Percentiles rank a stretch among this genome's conserved stretches.
phyloP scores from a whole-genome alignment of 129 eudicot genomes.

The Tagetes patula region DNA sequence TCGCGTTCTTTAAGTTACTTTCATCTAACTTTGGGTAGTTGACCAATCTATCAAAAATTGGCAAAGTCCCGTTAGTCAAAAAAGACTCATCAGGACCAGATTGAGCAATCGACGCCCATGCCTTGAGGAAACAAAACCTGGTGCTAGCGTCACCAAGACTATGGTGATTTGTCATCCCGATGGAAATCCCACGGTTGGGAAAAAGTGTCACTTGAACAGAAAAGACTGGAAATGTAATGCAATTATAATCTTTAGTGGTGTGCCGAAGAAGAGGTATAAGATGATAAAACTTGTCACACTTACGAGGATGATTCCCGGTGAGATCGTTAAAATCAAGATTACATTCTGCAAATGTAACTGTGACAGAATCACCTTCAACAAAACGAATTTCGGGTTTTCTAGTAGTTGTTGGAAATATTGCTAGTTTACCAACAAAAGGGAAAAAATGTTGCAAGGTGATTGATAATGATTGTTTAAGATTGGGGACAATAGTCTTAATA shows the following conservation, averaged over 20 bases:
- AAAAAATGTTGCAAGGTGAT: neutral
- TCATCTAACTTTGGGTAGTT: neutral
- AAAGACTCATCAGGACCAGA: neutral
- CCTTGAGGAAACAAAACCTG: neutral
- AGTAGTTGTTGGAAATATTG: neutral
- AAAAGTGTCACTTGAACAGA: neutral
- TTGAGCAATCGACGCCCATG: neutral
- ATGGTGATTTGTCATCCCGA: neutral
- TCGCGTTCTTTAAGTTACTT: neutral
- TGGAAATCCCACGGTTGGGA: neutral
- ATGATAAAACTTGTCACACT: slow-evolving; percentile 5
- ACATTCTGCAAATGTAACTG: neutral
- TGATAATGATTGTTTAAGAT: neutral
- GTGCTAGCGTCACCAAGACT: slow-evolving; percentile 5
- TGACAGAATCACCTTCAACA: neutral
- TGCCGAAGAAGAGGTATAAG: slow-evolving; percentile 1
- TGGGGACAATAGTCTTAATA: neutral
- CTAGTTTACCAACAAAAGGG: neutral
- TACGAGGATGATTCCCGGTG: neutral
- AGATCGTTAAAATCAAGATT: neutral
- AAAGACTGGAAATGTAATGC: neutral
- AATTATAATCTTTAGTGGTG: neutral
- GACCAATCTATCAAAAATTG: neutral
- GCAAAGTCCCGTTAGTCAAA: neutral
- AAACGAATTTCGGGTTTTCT: neutral